These are phyloP conservation scores for Symbiodinium pilosum DNA, from an alignment of 73 alveolate species.

Conservation along the genomic window DNA sequence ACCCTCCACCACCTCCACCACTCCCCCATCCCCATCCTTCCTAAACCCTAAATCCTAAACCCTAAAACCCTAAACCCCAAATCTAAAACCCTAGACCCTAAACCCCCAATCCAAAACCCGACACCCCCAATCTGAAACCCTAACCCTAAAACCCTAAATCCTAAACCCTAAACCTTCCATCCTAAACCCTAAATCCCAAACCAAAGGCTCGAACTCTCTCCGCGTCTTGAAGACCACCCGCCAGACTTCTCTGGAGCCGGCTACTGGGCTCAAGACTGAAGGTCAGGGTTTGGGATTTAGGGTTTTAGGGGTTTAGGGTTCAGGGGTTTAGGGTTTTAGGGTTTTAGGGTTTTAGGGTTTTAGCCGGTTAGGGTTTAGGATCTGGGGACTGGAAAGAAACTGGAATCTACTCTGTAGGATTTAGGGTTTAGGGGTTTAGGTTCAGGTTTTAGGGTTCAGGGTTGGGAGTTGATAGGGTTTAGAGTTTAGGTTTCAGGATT, in stretches of 20 bases:
- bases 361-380: background rate
- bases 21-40: too few relatives aligned
- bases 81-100: background rate
- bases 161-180: background rate
- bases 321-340: background rate
- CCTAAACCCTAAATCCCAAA: background rate
- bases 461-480: background rate
- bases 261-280: background rate
- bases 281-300: background rate
- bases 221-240: constrained; percentile 92
- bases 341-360: background rate
- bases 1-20: too few relatives aligned
- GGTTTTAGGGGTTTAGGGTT: background rate
- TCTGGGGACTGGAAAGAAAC: too few relatives aligned
- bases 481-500: too few relatives aligned
- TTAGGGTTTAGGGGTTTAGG: too few relatives aligned
- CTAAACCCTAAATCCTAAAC: background rate
- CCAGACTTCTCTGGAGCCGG: constrained; percentile 89
- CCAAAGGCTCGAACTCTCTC: constrained; percentile 87
- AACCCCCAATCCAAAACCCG: too few relatives aligned
- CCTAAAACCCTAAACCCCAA: background rate
- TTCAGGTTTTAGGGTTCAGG: background rate
- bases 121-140: background rate
- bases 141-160: background rate
- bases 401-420: too few relatives aligned